Percentiles rank a stretch among this genome's conserved stretches.
Evolutionary conservation across 345 rosid species (phyloP).

Genomic region (Hibiscus trionum): DNA sequence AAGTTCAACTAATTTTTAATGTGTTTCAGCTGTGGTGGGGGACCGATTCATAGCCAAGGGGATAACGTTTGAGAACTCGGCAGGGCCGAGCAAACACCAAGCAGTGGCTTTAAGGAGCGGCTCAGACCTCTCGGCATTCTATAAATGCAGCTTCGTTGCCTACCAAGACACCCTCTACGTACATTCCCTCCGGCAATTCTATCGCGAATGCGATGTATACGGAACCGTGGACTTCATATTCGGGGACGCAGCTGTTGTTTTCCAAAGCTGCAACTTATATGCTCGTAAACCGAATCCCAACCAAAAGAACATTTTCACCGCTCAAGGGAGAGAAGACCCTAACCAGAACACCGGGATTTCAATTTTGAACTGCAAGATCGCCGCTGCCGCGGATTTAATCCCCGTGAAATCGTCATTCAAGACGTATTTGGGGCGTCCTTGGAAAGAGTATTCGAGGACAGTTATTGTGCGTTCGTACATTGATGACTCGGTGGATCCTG

Average conservation of each 20-base stretch:
- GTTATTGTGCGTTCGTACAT: slow-evolving; percentile 41
- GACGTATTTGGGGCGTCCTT: slow-evolving; percentile 71
- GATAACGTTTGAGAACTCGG: slow-evolving; percentile 64
- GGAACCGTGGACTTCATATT: slow-evolving; percentile 74
- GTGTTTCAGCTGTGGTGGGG: slow-evolving; percentile 54
- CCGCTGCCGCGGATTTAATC: slow-evolving; percentile 55
- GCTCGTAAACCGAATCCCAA: slow-evolving; percentile 57
- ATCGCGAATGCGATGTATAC: slow-evolving; percentile 62
- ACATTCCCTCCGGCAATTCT: slow-evolving; percentile 63
- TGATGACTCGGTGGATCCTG: slow-evolving; percentile 59
- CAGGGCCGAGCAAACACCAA: slow-evolving; percentile 76
- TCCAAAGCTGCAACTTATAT: slow-evolving; percentile 60
- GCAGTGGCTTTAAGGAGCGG: slow-evolving; percentile 75
- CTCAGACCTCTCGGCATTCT: slow-evolving; percentile 67
- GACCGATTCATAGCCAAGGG: slow-evolving; percentile 68
- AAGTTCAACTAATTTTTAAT: background rate
- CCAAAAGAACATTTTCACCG: slow-evolving; percentile 56
- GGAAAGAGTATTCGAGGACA: slow-evolving; percentile 73
- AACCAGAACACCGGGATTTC: slow-evolving; percentile 61
- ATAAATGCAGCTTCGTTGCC: slow-evolving; percentile 56
- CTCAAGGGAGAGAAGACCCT: slow-evolving; percentile 61
- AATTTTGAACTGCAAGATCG: slow-evolving; percentile 46
- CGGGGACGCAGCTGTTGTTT: slow-evolving; percentile 66
- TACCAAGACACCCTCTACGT: slow-evolving; percentile 79
- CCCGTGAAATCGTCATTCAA: slow-evolving; percentile 39